These are phyloP conservation scores for Solanum hybrid DNA, from an alignment of 305 asterid species.

Conservation along the genomic window DNA sequence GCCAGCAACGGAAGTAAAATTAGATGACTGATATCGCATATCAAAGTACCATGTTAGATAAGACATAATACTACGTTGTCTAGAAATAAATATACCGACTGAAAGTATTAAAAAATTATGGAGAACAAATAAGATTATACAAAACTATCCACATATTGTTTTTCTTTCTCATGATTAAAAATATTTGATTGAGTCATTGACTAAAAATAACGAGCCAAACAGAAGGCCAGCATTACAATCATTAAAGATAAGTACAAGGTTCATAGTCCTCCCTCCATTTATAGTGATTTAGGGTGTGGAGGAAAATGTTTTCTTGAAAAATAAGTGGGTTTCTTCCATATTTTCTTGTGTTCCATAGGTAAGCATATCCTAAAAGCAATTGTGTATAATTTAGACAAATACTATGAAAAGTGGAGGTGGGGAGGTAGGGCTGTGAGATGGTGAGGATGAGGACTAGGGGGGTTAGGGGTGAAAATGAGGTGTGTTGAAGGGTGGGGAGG, in stretches of 20 bases:
- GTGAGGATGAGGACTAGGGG: neutral
- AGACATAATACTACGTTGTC: neutral
- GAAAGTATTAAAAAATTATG: neutral
- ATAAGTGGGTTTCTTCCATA: neutral
- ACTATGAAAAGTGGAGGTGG: neutral
- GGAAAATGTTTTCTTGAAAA: neutral
- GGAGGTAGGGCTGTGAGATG: neutral
- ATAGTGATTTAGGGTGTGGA: neutral
- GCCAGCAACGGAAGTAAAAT: neutral
- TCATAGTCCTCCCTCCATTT: neutral
- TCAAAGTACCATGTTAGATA: neutral
- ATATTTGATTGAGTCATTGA: neutral
- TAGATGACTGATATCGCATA: neutral
- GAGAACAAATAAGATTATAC: neutral
- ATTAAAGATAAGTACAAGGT: neutral
- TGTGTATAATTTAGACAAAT: neutral
- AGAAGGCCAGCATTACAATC: neutral
- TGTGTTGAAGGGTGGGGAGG: neutral
- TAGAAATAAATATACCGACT: neutral
- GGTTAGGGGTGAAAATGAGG: neutral
- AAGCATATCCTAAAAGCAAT: neutral
- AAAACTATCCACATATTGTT: neutral
- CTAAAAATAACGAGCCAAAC: neutral
- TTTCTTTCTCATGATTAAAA: neutral
- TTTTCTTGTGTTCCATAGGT: neutral